Base-by-base conservation (phyloP, 1,284 basidiomycete genomes). In the Rugosomyces carneus region DNA sequence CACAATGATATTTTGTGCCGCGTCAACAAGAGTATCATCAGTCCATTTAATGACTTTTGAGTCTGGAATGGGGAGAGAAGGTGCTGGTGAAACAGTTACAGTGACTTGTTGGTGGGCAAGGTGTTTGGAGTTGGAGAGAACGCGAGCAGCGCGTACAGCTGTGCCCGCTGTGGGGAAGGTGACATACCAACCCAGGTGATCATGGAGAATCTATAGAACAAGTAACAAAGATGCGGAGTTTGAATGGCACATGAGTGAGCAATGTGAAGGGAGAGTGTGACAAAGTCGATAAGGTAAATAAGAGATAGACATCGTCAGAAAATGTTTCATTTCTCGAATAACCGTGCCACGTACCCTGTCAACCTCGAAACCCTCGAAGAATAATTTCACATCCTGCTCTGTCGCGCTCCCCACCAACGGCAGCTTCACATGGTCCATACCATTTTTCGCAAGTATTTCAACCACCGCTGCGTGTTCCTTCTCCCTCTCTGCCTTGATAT, bases 121-220 rank as follows among this genome's bases (percentile, higher is more conserved):
- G 41, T 67, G 76, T 29, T 72, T 75, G 10, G 71, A 70, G 29
- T 70, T 66, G 29, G 67, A 72, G 39, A 85, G 71, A 11, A 81
- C 74, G 58, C 73, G 73, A 13, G 70, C 69, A 0, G 84, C 82
- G 1, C 84, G 73, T 5, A 77, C 72, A 0, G 86, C 86, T 2
- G 73, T 66, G 49, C 79, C 77, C 0, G 67, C 59, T 5, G 75
- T 74, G 39, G 67, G 58, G 57, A 89, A 89, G 2, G 84, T 84
- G 49, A 87, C 74, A 56, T 85, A 89, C 70, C 83, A 80, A 9
- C 76, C 81, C 6, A 68, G 65, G 42, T 76, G 72, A 59, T 88
- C 85, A 50, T 77, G 76, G 1, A 89, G 66, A 20, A 88, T 68
- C 82, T 86, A 11, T 19, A 26, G 16, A 1, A 10, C 5, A 21